Percentiles rank a stretch among this genome's conserved stretches.
These are phyloP conservation scores for Amphirosellinia nigrospora DNA, from an alignment of 495 filamentous ascomycete genomes.

Conservation along the genomic window DNA sequence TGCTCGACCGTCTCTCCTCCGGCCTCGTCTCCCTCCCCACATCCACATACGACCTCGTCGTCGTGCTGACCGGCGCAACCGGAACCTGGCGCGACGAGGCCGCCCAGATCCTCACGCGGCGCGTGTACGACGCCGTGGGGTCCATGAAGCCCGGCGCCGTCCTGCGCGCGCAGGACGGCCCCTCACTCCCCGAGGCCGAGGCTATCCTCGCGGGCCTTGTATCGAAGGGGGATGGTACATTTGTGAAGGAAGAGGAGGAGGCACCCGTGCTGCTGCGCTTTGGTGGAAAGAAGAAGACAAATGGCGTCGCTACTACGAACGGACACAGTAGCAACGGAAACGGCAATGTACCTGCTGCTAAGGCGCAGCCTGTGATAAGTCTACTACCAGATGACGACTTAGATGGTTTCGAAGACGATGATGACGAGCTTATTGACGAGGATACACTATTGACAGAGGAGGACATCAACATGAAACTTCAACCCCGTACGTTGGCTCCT, in stretches of 20 bases:
- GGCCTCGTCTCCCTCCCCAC: slow-evolving; percentile 80
- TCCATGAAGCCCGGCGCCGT: slow-evolving; percentile 74
- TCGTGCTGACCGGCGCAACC: slow-evolving; percentile 76
- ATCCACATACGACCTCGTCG: slow-evolving; percentile 79
- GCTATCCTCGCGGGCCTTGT: slow-evolving; percentile 85
- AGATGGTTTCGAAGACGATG: slow-evolving; percentile 71
- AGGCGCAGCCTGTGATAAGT: slow-evolving; percentile 6
- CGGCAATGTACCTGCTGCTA: slow-evolving; percentile 26
- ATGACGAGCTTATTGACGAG: slow-evolving; percentile 88
- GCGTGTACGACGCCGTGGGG: slow-evolving; percentile 69
- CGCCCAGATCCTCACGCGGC: slow-evolving; percentile 63
- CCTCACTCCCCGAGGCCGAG: slow-evolving; percentile 61
- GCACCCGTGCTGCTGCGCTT: slow-evolving; percentile 70
- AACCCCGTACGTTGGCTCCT: slow-evolving; percentile 64
- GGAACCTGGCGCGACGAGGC: slow-evolving; percentile 57
- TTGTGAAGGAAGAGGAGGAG: slow-evolving; percentile 75
- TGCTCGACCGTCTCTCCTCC: slow-evolving; percentile 92
- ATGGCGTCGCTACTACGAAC: slow-evolving; percentile 25
- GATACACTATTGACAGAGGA: slow-evolving; percentile 83
- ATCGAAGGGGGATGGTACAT: slow-evolving; percentile 57
- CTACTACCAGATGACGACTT: slow-evolving; percentile 21
- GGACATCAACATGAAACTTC: slow-evolving; percentile 72
- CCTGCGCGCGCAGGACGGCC: slow-evolving; percentile 71
- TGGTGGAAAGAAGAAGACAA: slow-evolving; percentile 64
- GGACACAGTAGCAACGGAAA: slow-evolving; percentile 28